Evolutionary conservation across 1,284 basidiomycete genomes (phyloP).

Genomic region (Irpex sp.): DNA sequence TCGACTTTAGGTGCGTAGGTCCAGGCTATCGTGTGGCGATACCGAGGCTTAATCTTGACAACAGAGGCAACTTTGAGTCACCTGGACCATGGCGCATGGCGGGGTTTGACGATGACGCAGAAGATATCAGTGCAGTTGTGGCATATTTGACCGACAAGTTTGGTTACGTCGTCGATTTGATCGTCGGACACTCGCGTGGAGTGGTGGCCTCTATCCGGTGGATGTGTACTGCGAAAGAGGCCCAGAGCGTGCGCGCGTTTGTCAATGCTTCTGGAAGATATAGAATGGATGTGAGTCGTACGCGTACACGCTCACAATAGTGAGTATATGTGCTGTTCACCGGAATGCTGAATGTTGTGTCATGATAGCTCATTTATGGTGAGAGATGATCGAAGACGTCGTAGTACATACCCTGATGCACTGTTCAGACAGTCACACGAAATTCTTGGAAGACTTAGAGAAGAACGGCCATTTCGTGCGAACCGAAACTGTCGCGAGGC

Average conservation of each 20-base stretch:
- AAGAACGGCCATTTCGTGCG: slow-evolving; percentile 10
- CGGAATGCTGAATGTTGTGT: background rate
- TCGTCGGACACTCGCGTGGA: slow-evolving; percentile 75
- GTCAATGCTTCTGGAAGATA: slow-evolving; percentile 74
- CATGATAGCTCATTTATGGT: slow-evolving; percentile 3
- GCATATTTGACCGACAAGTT: slow-evolving; percentile 50
- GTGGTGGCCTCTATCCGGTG: slow-evolving; percentile 62
- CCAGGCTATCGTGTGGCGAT: background rate
- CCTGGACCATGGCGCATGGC: slow-evolving; percentile 61
- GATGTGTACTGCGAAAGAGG: slow-evolving; percentile 56
- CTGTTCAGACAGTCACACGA: slow-evolving; percentile 4
- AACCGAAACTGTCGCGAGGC: slow-evolving; percentile 8
- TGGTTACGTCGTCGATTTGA: slow-evolving; percentile 62
- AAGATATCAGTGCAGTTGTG: slow-evolving; percentile 64
- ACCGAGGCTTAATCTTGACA: background rate
- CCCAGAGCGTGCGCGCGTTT: slow-evolving; percentile 48
- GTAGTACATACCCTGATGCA: too few species aligned
- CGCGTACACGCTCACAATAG: slow-evolving; percentile 23
- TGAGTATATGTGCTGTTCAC: slow-evolving; percentile 30
- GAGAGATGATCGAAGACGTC: background rate
- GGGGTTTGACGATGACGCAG: slow-evolving; percentile 52
- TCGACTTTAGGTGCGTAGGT: slow-evolving; percentile 72
- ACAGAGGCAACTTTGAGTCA: slow-evolving; percentile 73
- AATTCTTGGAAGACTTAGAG: slow-evolving; percentile 7
- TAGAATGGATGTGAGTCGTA: slow-evolving; percentile 46